phyloP scores from a whole-genome alignment of 805 yeast genomes.

The Myxozyma mucilagina region DNA sequence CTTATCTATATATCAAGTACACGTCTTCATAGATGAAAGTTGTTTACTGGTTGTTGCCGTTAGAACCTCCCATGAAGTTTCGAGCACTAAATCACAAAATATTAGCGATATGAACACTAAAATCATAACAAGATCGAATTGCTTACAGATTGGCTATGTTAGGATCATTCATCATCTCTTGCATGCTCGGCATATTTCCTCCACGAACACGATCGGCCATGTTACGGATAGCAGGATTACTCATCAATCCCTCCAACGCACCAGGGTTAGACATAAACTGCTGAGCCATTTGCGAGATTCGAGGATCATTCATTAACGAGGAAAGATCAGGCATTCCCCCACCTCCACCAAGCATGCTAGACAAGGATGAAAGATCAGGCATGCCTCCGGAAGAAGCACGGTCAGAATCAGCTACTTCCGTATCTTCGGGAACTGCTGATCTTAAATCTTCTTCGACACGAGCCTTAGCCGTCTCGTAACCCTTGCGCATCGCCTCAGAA shows the following conservation, averaged over 20 bases:
- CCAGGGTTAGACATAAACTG: conserved; percentile 82
- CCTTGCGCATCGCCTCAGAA: conserved; percentile 87
- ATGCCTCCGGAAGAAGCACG: conserved; percentile 49
- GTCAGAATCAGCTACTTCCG: conserved; percentile 9
- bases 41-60: neutral
- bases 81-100: conserved; percentile 14
- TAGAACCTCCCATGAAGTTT: conserved; percentile 26
- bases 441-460: conserved; percentile 69
- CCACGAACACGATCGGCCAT: conserved; percentile 76
- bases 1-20: neutral
- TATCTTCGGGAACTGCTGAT: conserved; percentile 33
- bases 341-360: conserved; percentile 63
- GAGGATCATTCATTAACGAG: conserved; percentile 85
- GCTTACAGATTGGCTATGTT: conserved; percentile 25
- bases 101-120: neutral
- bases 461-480: conserved; percentile 89
- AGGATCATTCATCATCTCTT: conserved; percentile 79
- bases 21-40: neutral
- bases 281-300: conserved; percentile 84
- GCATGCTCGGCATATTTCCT: conserved; percentile 59
- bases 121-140: neutral
- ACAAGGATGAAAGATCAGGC: conserved; percentile 69
- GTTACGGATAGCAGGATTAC: conserved; percentile 74
- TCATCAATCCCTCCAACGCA: conserved; percentile 71
- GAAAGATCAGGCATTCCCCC: conserved; percentile 73